Percentiles rank a stretch among this genome's conserved stretches.
These are phyloP conservation scores for Knoxdaviesia proteae DNA, from an alignment of 2,329 filamentous ascomycete species.

Conservation along the genomic window DNA sequence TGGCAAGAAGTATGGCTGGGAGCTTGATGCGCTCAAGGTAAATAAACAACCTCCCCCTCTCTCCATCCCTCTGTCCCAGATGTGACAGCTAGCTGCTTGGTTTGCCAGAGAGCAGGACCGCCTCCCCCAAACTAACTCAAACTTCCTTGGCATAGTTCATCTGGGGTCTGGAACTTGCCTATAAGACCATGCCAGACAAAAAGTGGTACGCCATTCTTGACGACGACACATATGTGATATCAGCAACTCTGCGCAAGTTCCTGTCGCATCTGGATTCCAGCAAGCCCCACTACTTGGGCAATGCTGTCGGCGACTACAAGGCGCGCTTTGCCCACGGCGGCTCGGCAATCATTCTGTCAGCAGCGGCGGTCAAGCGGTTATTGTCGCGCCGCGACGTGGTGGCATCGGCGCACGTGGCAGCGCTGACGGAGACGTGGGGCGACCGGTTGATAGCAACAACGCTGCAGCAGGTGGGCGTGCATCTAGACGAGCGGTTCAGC, in stretches of 20 bases:
- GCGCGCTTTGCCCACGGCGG: slow-evolving; percentile 35
- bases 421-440: slow-evolving; percentile 29
- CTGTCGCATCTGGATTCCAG: slow-evolving; percentile 26
- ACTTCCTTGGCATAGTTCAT: slow-evolving; percentile 21
- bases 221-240: slow-evolving; percentile 34
- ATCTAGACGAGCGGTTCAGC: slow-evolving; percentile 31
- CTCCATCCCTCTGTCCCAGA: too few relatives aligned
- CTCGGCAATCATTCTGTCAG: slow-evolving; percentile 30
- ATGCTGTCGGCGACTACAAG: slow-evolving; percentile 34
- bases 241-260: slow-evolving; percentile 23
- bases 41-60: background rate
- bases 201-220: slow-evolving; percentile 38
- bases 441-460: slow-evolving; percentile 32
- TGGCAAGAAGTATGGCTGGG: slow-evolving; percentile 22
- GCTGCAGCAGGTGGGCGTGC: slow-evolving; percentile 29
- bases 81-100: too few relatives aligned
- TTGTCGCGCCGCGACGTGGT: slow-evolving; percentile 22
- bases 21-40: slow-evolving; percentile 29
- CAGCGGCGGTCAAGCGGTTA: slow-evolving; percentile 24
- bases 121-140: too few relatives aligned
- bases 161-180: slow-evolving; percentile 30
- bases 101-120: too few relatives aligned
- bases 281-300: slow-evolving; percentile 29
- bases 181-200: slow-evolving; percentile 27
- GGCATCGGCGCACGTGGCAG: slow-evolving; percentile 21